Conservation (phyloP, 495 filamentous ascomycete genomes). For the Lasiosphaeriaceae sp. region DNA sequence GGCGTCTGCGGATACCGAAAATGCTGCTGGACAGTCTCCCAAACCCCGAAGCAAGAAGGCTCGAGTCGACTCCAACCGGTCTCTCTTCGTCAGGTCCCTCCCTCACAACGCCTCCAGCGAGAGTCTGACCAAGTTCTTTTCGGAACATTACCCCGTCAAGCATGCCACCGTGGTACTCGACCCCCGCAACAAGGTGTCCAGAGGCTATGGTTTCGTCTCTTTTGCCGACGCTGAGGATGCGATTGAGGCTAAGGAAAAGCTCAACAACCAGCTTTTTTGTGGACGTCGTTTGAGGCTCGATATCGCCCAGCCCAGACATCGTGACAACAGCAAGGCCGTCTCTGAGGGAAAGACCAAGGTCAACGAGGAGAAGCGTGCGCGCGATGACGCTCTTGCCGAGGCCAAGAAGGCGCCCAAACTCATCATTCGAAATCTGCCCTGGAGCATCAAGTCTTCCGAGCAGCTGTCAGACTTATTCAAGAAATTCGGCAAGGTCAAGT, state of each 20-base stretch:
- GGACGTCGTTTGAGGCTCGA: conserved; percentile 82
- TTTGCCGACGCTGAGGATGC: conserved; percentile 93
- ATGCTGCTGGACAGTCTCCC: conserved; percentile 10
- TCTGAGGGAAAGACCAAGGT: conserved; percentile 26
- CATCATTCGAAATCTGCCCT: conserved; percentile 93
- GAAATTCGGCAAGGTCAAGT: conserved; percentile 86
- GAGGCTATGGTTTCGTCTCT: conserved; percentile 94
- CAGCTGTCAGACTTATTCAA: conserved; percentile 73
- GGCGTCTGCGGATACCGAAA: background rate
- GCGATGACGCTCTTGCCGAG: conserved; percentile 51
- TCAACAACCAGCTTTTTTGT: conserved; percentile 67
- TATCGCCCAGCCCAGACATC: conserved; percentile 78
- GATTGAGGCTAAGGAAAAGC: conserved; percentile 67
- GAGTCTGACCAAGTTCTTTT: conserved; percentile 80
- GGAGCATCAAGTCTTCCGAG: conserved; percentile 85
- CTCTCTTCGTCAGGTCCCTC: conserved; percentile 88
- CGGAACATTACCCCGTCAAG: conserved; percentile 87
- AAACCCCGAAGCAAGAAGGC: conserved; percentile 41
- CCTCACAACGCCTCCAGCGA: conserved; percentile 76
- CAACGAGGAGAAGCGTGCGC: conserved; percentile 51
- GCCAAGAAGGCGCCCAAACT: conserved; percentile 67
- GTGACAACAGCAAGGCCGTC: conserved; percentile 51
- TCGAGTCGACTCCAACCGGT: conserved; percentile 50
- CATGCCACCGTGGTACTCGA: conserved; percentile 87
- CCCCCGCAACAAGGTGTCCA: conserved; percentile 72